Evolutionary conservation across 2,329 filamentous ascomycete species (phyloP), one percentile per base, ranked within the genome.

Genomic region (Alternaria consortialis): DNA sequence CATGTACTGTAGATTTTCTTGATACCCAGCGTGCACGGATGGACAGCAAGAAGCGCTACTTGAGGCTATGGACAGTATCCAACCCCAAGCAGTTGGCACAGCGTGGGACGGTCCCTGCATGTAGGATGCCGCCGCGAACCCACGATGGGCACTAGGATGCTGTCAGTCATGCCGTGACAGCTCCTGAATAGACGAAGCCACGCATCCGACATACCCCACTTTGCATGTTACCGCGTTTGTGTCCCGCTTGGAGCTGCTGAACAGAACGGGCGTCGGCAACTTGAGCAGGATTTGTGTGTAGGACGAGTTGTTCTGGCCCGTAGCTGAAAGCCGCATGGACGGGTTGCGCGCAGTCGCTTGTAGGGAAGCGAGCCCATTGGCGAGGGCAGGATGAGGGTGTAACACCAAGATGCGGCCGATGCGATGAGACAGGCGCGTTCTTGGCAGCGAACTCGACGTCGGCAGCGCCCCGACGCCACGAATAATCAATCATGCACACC

Each of bases 381-480:
- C 56, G 51, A 44, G 31, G 31, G 36, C 39, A 34, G 17, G 39
- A 27, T 36, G 36, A 25, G 17, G 39, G 34, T 54, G 44, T 59
- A 51, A 52, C 60, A 62, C 54, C 60, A 54, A 53, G 44, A 25
- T 55, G 60, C 56, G 51, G 51, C 51, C 42, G 59, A 53, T 53
- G 59, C 55, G 39, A 62, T 55, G 60, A 62, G 58, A 56, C 64
- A 62, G 66, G 60, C 54, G 53, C 13, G 42, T 42, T 42, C 63
- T 64, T 66, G 64, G 62, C 59, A 55, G 52, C 39, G 58, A 55
- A 54, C 47, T 67, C 53, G 56, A 65, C 62, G 44, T 68, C 56
- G 46, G 56, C 66, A 61, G 60, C 65, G 60, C 64, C 62, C 60
- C 52, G 67, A 65, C 70, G 71, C 71, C 69, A 73, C 68, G 58